phyloP scores from a whole-genome alignment of 1,284 basidiomycete genomes.

The Entoloma clypeatum region DNA sequence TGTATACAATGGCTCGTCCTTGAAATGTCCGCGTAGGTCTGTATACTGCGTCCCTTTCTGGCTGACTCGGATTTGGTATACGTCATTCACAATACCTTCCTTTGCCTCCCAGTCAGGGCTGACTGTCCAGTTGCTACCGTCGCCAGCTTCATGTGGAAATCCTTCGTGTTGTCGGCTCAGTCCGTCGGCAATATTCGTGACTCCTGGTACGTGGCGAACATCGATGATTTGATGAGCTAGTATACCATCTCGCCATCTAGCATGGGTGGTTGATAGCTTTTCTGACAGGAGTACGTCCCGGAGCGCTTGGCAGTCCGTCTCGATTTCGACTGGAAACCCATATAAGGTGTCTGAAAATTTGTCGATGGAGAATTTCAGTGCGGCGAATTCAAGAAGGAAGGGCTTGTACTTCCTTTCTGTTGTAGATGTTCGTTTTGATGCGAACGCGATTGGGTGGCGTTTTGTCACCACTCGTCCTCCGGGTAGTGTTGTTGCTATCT shows the following conservation, averaged over 20 bases:
- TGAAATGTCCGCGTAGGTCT: constrained; percentile 23
- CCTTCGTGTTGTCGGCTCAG: constrained; percentile 22
- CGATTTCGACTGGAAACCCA: constrained; percentile 26
- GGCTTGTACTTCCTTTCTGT: constrained; percentile 31
- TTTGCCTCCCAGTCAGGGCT: constrained; percentile 28
- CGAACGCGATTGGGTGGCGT: constrained; percentile 28
- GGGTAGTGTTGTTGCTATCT: constrained; percentile 19
- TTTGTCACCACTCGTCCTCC: constrained; percentile 19
- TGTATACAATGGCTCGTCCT: constrained; percentile 23
- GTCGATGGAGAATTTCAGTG: constrained; percentile 28
- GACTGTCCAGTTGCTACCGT: constrained; percentile 33
- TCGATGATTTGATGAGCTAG: constrained; percentile 25
- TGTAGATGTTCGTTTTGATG: constrained; percentile 28
- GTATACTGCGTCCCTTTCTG: background rate
- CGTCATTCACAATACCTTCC: constrained; percentile 28
- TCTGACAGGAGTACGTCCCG: constrained; percentile 22
- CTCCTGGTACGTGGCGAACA: constrained; percentile 24
- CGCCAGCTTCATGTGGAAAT: constrained; percentile 15
- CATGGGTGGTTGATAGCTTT: constrained; percentile 25
- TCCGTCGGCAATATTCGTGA: constrained; percentile 24
- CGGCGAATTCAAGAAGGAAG: constrained; percentile 31
- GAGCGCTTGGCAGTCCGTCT: constrained; percentile 32
- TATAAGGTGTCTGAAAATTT: constrained; percentile 28
- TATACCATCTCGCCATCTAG: constrained; percentile 27
- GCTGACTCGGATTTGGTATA: constrained; percentile 17